A percentile compares a stretch with the other conserved stretches of the same genome.
phyloP scores from a whole-genome alignment of 495 filamentous ascomycete species.

The Xeromyces bisporus region DNA sequence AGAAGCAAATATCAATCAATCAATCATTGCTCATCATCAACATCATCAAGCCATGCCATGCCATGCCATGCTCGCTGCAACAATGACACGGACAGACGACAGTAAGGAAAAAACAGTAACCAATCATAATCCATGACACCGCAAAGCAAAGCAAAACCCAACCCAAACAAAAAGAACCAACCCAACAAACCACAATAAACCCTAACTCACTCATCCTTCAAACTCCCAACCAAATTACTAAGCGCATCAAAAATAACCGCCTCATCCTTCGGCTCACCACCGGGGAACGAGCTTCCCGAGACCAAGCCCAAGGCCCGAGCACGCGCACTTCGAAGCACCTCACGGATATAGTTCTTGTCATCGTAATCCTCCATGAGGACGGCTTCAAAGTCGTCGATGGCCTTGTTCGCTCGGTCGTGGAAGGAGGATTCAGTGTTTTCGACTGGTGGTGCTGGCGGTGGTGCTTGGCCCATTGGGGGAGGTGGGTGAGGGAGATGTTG shows the following conservation, averaged over 20 bases:
- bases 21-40: too few relatives aligned
- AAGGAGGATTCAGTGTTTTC: slow-evolving; percentile 14
- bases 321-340: slow-evolving; percentile 32
- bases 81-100: too few relatives aligned
- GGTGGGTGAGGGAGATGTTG: slow-evolving; percentile 15
- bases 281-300: slow-evolving; percentile 30
- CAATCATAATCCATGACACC: too few relatives aligned
- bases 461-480: slow-evolving; percentile 10
- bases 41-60: too few relatives aligned
- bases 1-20: too few relatives aligned
- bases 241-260: slow-evolving; percentile 29
- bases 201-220: slow-evolving; percentile 21
- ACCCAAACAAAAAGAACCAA: too few relatives aligned
- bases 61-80: too few relatives aligned
- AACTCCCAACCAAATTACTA: slow-evolving; percentile 23
- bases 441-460: slow-evolving; percentile 13
- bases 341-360: slow-evolving; percentile 34
- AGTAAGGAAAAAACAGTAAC: too few relatives aligned
- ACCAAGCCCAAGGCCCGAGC: slow-evolving; percentile 27
- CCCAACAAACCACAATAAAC: too few relatives aligned
- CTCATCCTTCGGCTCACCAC: slow-evolving; percentile 31
- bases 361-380: slow-evolving; percentile 33
- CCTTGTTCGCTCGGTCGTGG: slow-evolving; percentile 31
- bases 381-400: slow-evolving; percentile 33
- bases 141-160: too few relatives aligned